Base-by-base conservation (phyloP, 129 eudicot species). In the Flaveria trinervia region DNA sequence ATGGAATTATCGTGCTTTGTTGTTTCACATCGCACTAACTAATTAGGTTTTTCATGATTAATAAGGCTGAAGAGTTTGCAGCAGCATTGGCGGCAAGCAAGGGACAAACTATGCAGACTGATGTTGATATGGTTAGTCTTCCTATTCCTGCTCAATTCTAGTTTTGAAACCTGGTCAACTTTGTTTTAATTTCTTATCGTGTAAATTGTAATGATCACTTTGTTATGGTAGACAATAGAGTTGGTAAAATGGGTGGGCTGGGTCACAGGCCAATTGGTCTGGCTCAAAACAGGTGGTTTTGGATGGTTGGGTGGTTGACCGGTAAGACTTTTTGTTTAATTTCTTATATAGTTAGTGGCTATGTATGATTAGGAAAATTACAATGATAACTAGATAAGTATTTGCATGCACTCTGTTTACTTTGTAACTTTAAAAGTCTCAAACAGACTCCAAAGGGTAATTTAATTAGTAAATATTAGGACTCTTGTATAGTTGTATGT, bases 11-110 rank as follows among this genome's bases (percentile, higher is more conserved):
- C 52, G 50, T 41, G 66, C 65, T 50, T 43, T 76, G 20, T 49
- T 14, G 2, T 51, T 64, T 14, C 41, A 55, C 17, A 23, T 11
- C 46, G 16, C 50, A 15, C 49, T 71, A 45, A 68, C 18, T 33
- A 45, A 18, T 43, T 50, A 43, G 45, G 16, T 69, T 79, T 3
- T 36, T 62, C 65, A 39, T 85, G 71, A 60, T 71, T 77, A 60
- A 70, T 5, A 86, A 91, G 99, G 99, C 97, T 59, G 99, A 95
- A 82, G 99, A 95, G 77, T 90, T 71, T 72, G 99, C 99, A 75
- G 97, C 97, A 70, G 99, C 99, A 61, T 33, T 91, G 68, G 99
- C 97, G 59, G 97, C 99, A 72, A 95, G 97, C 83, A 91, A 85
- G 79, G 96, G 96, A 54, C 89, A 89, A 70, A 73, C 80, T 85